These are phyloP conservation scores for Pseudocercospora pini-densiflorae DNA, from an alignment of 2,329 filamentous ascomycete species.

Conservation along the genomic window DNA sequence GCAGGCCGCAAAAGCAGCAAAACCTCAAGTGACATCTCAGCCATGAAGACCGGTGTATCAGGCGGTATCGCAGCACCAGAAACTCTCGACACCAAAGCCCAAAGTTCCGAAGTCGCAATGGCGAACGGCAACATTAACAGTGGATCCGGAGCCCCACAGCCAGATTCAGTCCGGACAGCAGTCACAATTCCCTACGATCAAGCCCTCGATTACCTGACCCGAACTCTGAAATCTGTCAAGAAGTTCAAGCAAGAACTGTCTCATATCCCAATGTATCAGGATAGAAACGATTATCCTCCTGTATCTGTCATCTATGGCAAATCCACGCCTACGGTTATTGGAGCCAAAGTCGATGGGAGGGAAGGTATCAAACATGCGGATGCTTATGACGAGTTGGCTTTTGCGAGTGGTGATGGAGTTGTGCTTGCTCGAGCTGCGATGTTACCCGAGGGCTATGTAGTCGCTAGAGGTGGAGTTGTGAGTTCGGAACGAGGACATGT, in stretches of 20 bases:
- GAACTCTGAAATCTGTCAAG: conserved; percentile 72
- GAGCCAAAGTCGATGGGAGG: conserved; percentile 71
- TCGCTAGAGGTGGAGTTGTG: conserved; percentile 74
- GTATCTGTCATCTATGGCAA: conserved; percentile 85
- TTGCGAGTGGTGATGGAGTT: conserved; percentile 87
- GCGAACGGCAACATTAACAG: conserved; percentile 46
- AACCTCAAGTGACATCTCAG: conserved; percentile 18
- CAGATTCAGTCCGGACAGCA: conserved; percentile 40
- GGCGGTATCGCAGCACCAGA: conserved; percentile 37
- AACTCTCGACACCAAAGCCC: conserved; percentile 22
- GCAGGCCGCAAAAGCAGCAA: conserved; percentile 36
- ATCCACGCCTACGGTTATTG: conserved; percentile 81
- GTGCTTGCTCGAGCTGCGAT: conserved; percentile 84
- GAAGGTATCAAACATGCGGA: conserved; percentile 78
- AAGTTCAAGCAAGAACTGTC: conserved; percentile 76
- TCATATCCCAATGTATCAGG: conserved; percentile 63
- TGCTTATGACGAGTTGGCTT: conserved; percentile 84
- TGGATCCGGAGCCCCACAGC: conserved; percentile 23
- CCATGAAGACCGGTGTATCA: conserved; percentile 21
- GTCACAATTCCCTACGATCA: conserved; percentile 60
- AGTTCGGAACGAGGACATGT: conserved; percentile 86
- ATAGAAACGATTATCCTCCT: conserved; percentile 78
- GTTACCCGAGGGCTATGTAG: conserved; percentile 77
- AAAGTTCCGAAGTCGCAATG: conserved; percentile 42
- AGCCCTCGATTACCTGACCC: conserved; percentile 70